Evolutionary conservation across 345 rosid species (phyloP), one percentile per base, ranked within the genome.

Genomic region (Lagerstroemia speciosa): DNA sequence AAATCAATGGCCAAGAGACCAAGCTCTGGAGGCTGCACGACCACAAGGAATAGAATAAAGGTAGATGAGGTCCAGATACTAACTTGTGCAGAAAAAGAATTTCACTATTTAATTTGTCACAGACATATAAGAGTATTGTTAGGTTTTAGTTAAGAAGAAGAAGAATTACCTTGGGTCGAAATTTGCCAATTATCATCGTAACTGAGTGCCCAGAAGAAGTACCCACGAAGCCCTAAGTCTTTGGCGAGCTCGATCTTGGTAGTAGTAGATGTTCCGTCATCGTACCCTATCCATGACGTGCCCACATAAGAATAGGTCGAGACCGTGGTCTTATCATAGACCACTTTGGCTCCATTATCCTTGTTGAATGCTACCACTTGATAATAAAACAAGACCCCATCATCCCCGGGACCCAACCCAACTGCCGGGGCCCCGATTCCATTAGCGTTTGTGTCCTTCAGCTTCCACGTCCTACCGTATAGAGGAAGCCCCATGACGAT

Each of bases 401-500:
- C 41, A 1, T 64, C 2, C 22, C 79, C 75, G 2, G 77, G 73
- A 6, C 77, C 79, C 34, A 76, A 22, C 14, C 79, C 71, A 0
- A 68, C 73, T 1, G 79, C 79, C 6, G 82, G 71, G 1, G 73
- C 79, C 0, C 71, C 79, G 1, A 73, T 62, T 19, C 83, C 72
- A 12, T 60, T 60, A 7, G 64, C 40, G 2, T 65, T 50, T 0
- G 79, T 65, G 53, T 76, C 62, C 71, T 68, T 73, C 31, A 76
- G 62, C 71, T 76, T 53, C 79, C 82, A 79, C 15, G 75, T 67
- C 66, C 70, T 63, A 20, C 82, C 82, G 58, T 76, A 79, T 4
- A 79, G 43, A 16, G 83, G 77, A 19, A 76, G 50, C 40, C 78
- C 82, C 75, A 79, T 67, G 12, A 79, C 70, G 12, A 79, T 16